Base-by-base conservation (phyloP, 106 monocot genomes). In the Dioscorea zingiberensis region DNA sequence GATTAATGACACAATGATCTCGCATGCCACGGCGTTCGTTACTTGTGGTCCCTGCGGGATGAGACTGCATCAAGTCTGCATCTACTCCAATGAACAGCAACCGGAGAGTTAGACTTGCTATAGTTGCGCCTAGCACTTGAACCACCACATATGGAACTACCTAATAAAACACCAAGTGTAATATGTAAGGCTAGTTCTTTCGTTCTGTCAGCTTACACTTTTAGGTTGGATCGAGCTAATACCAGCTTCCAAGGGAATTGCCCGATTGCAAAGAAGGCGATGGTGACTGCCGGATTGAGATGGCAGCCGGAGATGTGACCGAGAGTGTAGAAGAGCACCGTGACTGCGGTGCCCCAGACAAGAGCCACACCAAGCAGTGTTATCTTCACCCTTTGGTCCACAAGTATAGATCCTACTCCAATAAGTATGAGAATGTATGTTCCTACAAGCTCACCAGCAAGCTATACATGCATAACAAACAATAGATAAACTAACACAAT, bases 141-240 rank as follows among this genome's bases (percentile, higher is more conserved):
- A n/a, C 62, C 9, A 63, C 32, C 44, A 23, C 55, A 63, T 72
- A 72, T 0, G 45, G 8, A 44, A 54, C 54, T n/a, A 72, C 71
- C 71, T 63, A 44, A 48, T 16, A 48, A 65, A 15, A 15, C 1
- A 63, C 22, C 13, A 26, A 19, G 4, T 51, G 3, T n/a, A 49
- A 18, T 9, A 51, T 4, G 14, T 51, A 51, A 16, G 2, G 4
- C 4, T 51, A 0, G 51, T 3, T 51, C 51, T 18, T 4, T 19
- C 19, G 14, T 16, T 15, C 13, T 16, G 14, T 18, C 14, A 19
- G 14, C 15, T 19, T 16, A 18, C 13, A 19, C 8, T 13, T 16
- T 19, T 18, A 18, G 1, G 19, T 4, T 19, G 4, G 15, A 4
- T 16, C 14, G 8, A 51, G 4, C 0, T 18, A 51, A 3, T 59